Percentiles rank a stretch among this genome's conserved stretches.
Conservation (phyloP, 306 rosid species). For the Lathyrus aphaca region DNA sequence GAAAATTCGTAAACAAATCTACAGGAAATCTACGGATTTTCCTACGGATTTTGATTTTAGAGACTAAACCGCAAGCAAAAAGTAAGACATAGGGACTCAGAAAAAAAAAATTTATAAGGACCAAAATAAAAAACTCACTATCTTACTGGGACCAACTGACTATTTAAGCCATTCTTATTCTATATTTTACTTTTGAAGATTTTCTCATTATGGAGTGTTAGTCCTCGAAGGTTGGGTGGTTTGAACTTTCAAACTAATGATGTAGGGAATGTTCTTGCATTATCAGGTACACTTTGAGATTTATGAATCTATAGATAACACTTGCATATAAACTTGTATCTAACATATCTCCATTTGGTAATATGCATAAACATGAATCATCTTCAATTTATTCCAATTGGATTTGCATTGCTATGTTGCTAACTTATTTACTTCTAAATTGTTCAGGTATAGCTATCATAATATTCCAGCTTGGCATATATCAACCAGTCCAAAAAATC, state of each 20-base stretch:
- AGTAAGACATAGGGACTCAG: too few species aligned
- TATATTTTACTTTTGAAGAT: conserved; percentile 42
- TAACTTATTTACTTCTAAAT: not conserved
- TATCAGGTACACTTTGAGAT: conserved; percentile 75
- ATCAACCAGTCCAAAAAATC: conserved; percentile 54
- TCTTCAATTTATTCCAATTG: not conserved
- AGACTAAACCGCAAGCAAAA: too few species aligned
- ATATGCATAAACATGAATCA: not conserved
- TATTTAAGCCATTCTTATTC: too few species aligned
- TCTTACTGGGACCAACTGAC: too few species aligned
- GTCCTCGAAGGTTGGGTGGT: conserved; percentile 72
- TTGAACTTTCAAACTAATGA: conserved; percentile 53
- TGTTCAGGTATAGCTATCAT: conserved; percentile 62
- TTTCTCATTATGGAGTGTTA: conserved; percentile 84
- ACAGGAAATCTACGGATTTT: too few species aligned
- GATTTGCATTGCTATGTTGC: not conserved
- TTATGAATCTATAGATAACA: not conserved
- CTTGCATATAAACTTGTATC: too few species aligned
- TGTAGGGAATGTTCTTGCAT: conserved; percentile 71
- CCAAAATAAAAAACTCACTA: too few species aligned
- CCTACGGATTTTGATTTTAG: too few species aligned
- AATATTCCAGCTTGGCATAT: conserved; percentile 59
- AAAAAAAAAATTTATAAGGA: too few species aligned
- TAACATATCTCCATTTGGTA: not conserved
- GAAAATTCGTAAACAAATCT: too few species aligned